These are phyloP conservation scores for Lipomyces yamadae DNA, from an alignment of 805 yeast species.

Conservation along the genomic window DNA sequence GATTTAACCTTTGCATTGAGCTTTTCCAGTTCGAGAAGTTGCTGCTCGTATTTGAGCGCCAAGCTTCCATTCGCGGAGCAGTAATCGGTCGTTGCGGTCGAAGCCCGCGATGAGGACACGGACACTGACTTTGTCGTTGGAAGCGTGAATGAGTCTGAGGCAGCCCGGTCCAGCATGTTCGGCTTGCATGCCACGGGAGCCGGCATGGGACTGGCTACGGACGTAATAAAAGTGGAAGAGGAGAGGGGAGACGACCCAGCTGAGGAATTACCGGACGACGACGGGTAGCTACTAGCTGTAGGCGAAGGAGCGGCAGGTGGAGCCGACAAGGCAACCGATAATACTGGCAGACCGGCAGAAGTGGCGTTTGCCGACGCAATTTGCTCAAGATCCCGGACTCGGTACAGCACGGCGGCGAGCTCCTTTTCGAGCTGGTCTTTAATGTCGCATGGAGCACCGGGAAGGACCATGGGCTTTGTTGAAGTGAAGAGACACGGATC, in stretches of 20 bases:
- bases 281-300: not conserved
- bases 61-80: conserved; percentile 7
- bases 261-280: not conserved
- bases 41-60: conserved; percentile 22
- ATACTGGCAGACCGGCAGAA: conserved; percentile 4
- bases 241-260: conserved; percentile 11
- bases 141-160: not conserved
- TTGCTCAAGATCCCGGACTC: conserved; percentile 33
- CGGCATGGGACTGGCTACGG: not conserved
- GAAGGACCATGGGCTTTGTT: conserved; percentile 35
- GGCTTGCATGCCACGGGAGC: not conserved
- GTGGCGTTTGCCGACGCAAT: conserved; percentile 8
- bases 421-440: conserved; percentile 38
- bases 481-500: conserved; percentile 35
- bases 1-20: conserved; percentile 32
- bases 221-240: not conserved
- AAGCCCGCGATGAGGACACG: not conserved
- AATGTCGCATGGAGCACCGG: conserved; percentile 37
- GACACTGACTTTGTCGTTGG: not conserved
- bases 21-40: conserved; percentile 26
- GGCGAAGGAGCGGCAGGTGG: conserved; percentile 2
- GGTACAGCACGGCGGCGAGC: conserved; percentile 35
- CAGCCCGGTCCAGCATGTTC: not conserved
- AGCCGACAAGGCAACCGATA: conserved; percentile 7
- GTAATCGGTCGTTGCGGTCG: not conserved